Base-by-base conservation (phyloP, 2,329 filamentous ascomycete species). In the Juglanconis juglandina region DNA sequence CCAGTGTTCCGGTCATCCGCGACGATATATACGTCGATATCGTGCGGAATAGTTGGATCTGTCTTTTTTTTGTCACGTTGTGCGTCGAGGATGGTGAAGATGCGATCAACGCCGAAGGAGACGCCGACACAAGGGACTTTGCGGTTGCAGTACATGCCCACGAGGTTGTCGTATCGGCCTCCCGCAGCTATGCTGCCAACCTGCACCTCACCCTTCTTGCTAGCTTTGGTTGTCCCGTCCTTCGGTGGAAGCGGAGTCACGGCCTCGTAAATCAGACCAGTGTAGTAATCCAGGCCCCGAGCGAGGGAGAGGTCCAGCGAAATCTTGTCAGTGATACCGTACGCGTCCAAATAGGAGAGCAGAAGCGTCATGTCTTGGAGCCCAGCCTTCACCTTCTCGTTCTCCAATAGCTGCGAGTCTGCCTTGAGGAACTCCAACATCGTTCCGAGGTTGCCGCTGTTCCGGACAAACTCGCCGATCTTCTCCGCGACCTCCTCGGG, bases 101-200 rank as follows among this genome's bases (percentile, higher is more conserved):
- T 97, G 68, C 94, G 88, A 75, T 98, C 94, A 53, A 97, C 91
- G 58, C 94, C 94, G 71, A 98, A 97, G 1, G 93, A 96, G 67
- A 96, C 90, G 64, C 91, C 91, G 5, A 95, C 90, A 67, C 91
- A 94, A n/a, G 91, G 94, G 59, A 97, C 92, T 71, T 93, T 87
- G 77, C 93, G 94, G 68, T 88, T 88, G 59, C 86, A 88, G 79
- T 96, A 97, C 91, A 96, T 96, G 76, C 90, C 90, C 5, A 97
- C 94, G 4, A 97, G 83, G 71, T 95, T 89, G 75, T 97, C 94
- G 74, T 97, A 97, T 63, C 93, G 88, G 49, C 92, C 92, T 70
- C 92, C 93, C 4, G 92, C 93, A 49, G 92, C 93, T 37, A 91
- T 82, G 64, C 85, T 87, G 53, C 88, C 88, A 11, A 66, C 69